Percentiles rank a stretch among this genome's conserved stretches.
phyloP scores from a whole-genome alignment of 768 basidiomycete genomes.

The Boletus subcaerulescens region DNA sequence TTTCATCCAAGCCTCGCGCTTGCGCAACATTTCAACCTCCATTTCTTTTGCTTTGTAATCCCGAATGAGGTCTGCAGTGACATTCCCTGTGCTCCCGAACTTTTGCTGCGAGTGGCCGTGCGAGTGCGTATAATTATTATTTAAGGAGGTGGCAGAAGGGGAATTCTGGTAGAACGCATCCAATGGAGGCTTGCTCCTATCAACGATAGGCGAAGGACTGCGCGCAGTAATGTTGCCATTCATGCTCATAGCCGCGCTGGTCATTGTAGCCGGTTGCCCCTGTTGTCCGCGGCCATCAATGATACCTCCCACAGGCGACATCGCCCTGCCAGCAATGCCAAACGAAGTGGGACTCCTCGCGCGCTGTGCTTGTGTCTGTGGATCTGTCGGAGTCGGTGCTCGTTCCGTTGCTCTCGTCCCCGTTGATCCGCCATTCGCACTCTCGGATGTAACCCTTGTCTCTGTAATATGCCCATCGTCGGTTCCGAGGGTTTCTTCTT shows the following conservation, averaged over 20 bases:
- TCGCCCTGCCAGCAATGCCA: conserved; percentile 45
- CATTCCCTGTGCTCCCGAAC: conserved; percentile 60
- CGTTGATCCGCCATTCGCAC: conserved; percentile 25
- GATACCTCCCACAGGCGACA: conserved; percentile 51
- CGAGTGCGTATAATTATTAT: conserved; percentile 49
- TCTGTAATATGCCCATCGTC: conserved; percentile 53
- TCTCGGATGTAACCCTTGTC: conserved; percentile 45
- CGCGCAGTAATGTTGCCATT: conserved; percentile 48
- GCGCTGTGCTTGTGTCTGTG: conserved; percentile 31
- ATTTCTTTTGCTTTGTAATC: conserved; percentile 81
- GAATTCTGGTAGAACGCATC: conserved; percentile 57
- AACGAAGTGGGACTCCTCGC: conserved; percentile 59
- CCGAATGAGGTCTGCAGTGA: conserved; percentile 70
- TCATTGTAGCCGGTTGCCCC: conserved; percentile 44
- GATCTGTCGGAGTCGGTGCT: conserved; percentile 51
- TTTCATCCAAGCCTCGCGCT: conserved; percentile 83
- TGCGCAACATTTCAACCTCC: conserved; percentile 74
- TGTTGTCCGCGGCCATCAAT: conserved; percentile 24
- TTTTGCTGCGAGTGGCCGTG: conserved; percentile 34
- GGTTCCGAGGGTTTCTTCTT: conserved; percentile 37
- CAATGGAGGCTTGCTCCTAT: conserved; percentile 51
- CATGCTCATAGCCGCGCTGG: conserved; percentile 50
- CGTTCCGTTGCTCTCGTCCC: conserved; percentile 39
- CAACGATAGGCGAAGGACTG: conserved; percentile 57
- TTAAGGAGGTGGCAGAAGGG: conserved; percentile 40